Evolutionary conservation across 148 eudicot species (phyloP).

Genomic region (Rhododendron mucronatum): DNA sequence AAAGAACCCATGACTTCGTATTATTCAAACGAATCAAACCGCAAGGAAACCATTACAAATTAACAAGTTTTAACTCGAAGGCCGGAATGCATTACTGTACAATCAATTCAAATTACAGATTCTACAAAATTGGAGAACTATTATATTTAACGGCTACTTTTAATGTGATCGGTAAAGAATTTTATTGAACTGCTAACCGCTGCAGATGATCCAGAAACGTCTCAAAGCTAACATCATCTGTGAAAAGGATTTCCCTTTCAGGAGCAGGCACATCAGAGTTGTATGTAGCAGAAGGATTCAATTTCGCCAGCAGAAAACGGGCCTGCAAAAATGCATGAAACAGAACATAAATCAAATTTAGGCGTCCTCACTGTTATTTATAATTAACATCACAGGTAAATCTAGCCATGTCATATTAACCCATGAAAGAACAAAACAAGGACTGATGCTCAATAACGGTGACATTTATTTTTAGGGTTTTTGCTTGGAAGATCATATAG

Average conservation of each 20-base stretch:
- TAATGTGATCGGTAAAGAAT: constrained; percentile 38
- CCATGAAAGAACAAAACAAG: background rate
- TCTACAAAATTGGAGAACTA: constrained; percentile 49
- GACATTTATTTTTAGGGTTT: background rate
- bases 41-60: background rate
- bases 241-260: constrained; percentile 86
- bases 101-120: constrained; percentile 20
- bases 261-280: constrained; percentile 62
- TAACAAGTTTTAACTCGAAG: constrained; percentile 1
- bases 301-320: constrained; percentile 89
- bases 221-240: constrained; percentile 95
- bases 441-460: background rate
- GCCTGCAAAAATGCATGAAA: constrained; percentile 50
- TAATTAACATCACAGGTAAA: background rate
- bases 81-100: constrained; percentile 40
- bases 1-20: background rate
- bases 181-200: constrained; percentile 82
- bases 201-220: constrained; percentile 89
- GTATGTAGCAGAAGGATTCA: constrained; percentile 94
- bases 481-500: background rate
- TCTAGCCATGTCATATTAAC: background rate
- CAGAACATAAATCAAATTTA: background rate
- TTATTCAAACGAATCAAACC: constrained; percentile 17
- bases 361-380: background rate
- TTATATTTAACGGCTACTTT: constrained; percentile 48